Evolutionary conservation across 2,329 filamentous ascomycete species (phyloP), one percentile per base, ranked within the genome.

Genomic region (Peltaster fructicola): DNA sequence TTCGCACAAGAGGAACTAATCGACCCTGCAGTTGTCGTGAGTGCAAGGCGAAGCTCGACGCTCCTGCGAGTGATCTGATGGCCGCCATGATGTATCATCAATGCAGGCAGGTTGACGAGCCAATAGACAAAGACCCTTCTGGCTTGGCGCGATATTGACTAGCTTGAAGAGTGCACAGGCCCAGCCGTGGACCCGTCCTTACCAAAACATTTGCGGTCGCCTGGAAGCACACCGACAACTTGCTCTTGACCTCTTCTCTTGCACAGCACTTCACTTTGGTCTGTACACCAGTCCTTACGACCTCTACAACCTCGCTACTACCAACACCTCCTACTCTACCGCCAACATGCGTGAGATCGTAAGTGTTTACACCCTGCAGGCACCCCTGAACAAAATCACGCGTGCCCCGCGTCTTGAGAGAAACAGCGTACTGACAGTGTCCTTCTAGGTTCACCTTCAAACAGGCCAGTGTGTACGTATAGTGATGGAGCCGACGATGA

Each of bases 401-500:
- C 50, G 55, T 45, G 48, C 54, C 51, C 50, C 53, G 51, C 54
- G 50, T 50, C 45, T 33, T 33, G 32, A 49, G 39, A 43, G 45
- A 51, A 51, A 53, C 46, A 44, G 50, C 50, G 45, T 59, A 72
- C 77, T 63, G 73, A 68, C 51, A 36, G 39, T 33, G 37, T 52
- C 57, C 49, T 39, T 50, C 67, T 53, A 95, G 85, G 85, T 95
- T 63, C 88, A 98, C 65, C 82, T 98, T 50, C 88, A 98, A 68
- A 98, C 88, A 70, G 88, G 88, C 61, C 88, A 98, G 74, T 95
- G 88, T 68, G 85, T 93, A 73, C 64, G 73, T 69, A 28, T 18
- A 34, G 27, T 30, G 26, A 27, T 7, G 8, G 12, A 17, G 5
- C 29, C 25, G 14, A 27, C n/a, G 19, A 13, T 20, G 26, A 25